Evolutionary conservation across 2,329 filamentous ascomycete genomes (phyloP).

Genomic region (Penicillium sp.): DNA sequence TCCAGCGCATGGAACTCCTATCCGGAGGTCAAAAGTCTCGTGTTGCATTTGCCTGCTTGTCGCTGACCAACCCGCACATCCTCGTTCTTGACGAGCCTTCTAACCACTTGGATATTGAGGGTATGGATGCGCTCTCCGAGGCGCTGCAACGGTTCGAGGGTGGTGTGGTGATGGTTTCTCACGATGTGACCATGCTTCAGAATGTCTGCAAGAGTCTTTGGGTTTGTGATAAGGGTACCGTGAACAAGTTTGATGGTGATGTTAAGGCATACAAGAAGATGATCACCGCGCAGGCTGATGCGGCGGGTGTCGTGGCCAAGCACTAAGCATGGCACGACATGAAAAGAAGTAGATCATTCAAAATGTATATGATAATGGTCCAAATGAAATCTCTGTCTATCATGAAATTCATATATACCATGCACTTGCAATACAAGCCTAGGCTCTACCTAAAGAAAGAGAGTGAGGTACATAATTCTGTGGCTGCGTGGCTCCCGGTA

Average conservation of each 20-base stretch:
- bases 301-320: constrained; percentile 72
- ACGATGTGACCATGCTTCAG: constrained; percentile 98
- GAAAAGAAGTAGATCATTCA: neutral
- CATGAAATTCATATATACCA: neutral
- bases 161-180: constrained; percentile 96
- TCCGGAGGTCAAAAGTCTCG: constrained; percentile 98
- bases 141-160: constrained; percentile 88
- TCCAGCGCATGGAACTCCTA: constrained; percentile 92
- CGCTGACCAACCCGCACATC: constrained; percentile 92
- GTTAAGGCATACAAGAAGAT: constrained; percentile 98
- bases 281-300: constrained; percentile 87
- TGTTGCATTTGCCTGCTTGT: constrained; percentile 96
- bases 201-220: constrained; percentile 93
- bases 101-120: constrained; percentile 98
- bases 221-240: constrained; percentile 93
- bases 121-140: constrained; percentile 91
- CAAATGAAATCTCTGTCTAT: neutral
- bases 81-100: constrained; percentile 97
- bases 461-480: neutral
- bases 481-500: constrained; percentile 11
- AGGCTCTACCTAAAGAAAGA: neutral
- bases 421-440: no score
- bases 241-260: constrained; percentile 94
- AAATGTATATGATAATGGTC: constrained; percentile 3
- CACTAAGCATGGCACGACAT: constrained; percentile 34